A percentile compares a stretch with the other conserved stretches of the same genome.
Evolutionary conservation across 116 monocot genomes (phyloP).

Genomic region (Trichopus zeylanicus): DNA sequence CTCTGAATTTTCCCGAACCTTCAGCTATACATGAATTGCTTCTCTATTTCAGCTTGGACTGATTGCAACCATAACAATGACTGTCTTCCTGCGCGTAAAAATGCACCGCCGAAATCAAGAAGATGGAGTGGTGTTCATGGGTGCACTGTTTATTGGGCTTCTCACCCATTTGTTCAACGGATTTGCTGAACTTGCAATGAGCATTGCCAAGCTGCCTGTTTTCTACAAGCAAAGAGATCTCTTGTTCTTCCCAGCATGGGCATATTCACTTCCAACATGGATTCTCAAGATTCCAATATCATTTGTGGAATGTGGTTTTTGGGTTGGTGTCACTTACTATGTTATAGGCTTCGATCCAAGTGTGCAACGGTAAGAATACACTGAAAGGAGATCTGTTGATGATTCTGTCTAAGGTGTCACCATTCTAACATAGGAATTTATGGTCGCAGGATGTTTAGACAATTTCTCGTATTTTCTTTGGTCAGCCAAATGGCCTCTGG

Average conservation of each 20-base stretch:
- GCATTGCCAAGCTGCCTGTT: conserved; percentile 33
- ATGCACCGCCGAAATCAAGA: conserved; percentile 22
- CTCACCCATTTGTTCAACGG: conserved; percentile 36
- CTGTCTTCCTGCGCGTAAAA: conserved; percentile 44
- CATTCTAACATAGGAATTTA: not conserved
- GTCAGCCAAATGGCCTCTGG: conserved; percentile 32
- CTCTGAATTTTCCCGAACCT: not conserved
- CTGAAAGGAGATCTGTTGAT: too few relatives aligned
- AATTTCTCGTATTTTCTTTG: conserved; percentile 18
- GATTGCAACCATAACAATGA: conserved; percentile 36
- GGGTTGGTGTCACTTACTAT: conserved; percentile 36
- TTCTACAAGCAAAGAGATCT: conserved; percentile 62
- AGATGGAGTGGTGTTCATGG: conserved; percentile 29
- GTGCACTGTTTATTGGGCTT: conserved; percentile 29
- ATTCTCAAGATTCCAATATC: conserved; percentile 42
- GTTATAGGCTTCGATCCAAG: conserved; percentile 51
- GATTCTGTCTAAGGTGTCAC: too few relatives aligned
- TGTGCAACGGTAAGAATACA: conserved; percentile 12
- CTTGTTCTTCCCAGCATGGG: conserved; percentile 44
- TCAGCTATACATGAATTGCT: not conserved
- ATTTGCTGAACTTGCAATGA: conserved; percentile 35
- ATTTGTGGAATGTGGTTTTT: conserved; percentile 29
- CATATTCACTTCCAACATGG: conserved; percentile 36
- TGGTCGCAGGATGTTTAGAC: conserved; percentile 34
- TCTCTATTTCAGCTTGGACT: conserved; percentile 30